Base-by-base conservation (phyloP, 352 stramenopile genomes). In the Phytophthora palmivora region DNA sequence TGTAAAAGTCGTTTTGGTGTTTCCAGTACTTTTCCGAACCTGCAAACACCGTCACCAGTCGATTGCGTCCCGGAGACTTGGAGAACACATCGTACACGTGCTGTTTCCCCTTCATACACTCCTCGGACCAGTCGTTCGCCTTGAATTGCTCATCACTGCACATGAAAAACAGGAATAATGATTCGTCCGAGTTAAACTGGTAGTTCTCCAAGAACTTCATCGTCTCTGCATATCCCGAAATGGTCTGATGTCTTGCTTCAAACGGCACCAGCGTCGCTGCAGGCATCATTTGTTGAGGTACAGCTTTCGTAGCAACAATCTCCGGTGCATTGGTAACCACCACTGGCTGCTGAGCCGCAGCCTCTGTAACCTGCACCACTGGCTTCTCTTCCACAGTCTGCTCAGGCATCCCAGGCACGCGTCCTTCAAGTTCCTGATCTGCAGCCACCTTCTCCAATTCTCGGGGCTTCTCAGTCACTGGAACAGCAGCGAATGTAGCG, bases 141-240 rank as follows among this genome's bases (percentile, higher is more conserved):
- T 82, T 71, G 34, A 83, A 82, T 10, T 78, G 42, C 22, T 87
- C 64, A 44, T 92, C 80, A 19, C 82, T 89, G 60, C 83, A 92
- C 28, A 78, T 74, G 57, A 92, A 92, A 46, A 88, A 79, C 10
- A 92, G 57, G 39, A 88, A 90, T 32, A 92, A 48, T 15, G 66
- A 70, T 46, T 90, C 78, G 55, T 72, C 42, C 41, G 52, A 42
- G 34, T 57, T 62, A n/a, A 24, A 66, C 50, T 57, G 56, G 45
- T 89, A 90, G 26, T 56, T 80, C 45, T 76, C 62, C 12, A 92
- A 62, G 34, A 80, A 88, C 41, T 74, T 66, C 51, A 78, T 81
- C 6, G 70, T 78, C 37, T 76, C 63, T 15, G 67, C 58, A 63
- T 88, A 88, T 12, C 78, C 81, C 0, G 56, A 53, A 19, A 91